A percentile compares a stretch with the other conserved stretches of the same genome.
These are phyloP conservation scores for Dioszegia hungarica DNA, from an alignment of 768 basidiomycete genomes.

Conservation along the genomic window DNA sequence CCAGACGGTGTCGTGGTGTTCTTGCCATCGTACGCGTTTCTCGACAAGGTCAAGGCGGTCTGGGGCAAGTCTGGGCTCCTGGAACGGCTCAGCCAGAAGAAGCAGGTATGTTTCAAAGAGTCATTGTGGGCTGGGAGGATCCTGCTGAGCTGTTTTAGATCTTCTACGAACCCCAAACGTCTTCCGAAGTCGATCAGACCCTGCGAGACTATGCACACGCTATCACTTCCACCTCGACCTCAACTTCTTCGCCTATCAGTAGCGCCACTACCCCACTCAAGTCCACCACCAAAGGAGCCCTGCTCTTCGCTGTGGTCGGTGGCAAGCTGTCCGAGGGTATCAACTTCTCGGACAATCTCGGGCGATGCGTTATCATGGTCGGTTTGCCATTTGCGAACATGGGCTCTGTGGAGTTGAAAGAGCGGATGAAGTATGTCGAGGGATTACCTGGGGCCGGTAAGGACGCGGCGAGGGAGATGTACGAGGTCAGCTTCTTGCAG, in stretches of 20 bases:
- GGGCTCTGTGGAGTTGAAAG: conserved; percentile 81
- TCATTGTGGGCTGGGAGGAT: too few relatives aligned
- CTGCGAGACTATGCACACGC: conserved; percentile 68
- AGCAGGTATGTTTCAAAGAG: conserved; percentile 57
- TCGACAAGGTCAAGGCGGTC: conserved; percentile 60
- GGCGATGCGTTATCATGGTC: conserved; percentile 77
- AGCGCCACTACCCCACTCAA: neutral
- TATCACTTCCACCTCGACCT: conserved; percentile 25
- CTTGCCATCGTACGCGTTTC: conserved; percentile 82
- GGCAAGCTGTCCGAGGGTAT: conserved; percentile 92
- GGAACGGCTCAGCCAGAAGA: conserved; percentile 63
- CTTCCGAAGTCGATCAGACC: conserved; percentile 65
- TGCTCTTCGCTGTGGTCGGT: conserved; percentile 90
- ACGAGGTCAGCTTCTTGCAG: conserved; percentile 54
- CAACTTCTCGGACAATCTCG: conserved; percentile 68
- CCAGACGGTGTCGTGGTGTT: conserved; percentile 90
- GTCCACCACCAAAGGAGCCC: conserved; percentile 56
- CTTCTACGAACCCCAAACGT: conserved; percentile 82
- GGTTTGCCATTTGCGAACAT: conserved; percentile 92
- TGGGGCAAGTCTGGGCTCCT: conserved; percentile 67
- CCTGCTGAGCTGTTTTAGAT: conserved; percentile 58
- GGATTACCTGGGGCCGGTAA: conserved; percentile 48
- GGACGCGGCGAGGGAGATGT: conserved; percentile 61
- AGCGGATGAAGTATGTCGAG: conserved; percentile 83
- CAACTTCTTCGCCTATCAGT: neutral